Evolutionary conservation across 2,329 filamentous ascomycete species (phyloP).

Genomic region (Alternaria gansuensis): DNA sequence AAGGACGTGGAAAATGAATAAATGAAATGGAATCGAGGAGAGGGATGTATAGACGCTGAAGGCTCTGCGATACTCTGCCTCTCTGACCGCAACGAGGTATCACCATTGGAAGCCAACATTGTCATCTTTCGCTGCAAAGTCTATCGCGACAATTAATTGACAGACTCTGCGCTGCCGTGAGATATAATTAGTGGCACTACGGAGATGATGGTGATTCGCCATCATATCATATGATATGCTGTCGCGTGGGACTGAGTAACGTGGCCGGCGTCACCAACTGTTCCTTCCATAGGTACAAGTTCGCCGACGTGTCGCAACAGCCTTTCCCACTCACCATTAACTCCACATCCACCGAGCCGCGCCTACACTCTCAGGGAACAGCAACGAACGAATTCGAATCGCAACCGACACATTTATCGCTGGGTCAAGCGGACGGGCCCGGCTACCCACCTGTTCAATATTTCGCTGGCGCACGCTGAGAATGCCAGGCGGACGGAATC

Average conservation of each 20-base stretch:
- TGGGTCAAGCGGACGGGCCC: neutral
- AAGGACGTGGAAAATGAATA: neutral
- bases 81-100: neutral
- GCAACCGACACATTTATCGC: neutral
- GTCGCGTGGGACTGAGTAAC: neutral
- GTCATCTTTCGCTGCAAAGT: too few relatives aligned
- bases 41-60: neutral
- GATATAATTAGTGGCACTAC: neutral
- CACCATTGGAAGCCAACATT: neutral
- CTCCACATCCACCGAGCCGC: neutral
- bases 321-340: neutral
- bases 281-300: neutral
- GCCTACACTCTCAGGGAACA: neutral
- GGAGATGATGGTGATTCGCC: neutral
- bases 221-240: neutral
- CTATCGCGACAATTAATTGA: neutral
- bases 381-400: neutral
- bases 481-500: neutral
- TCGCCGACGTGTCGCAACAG: neutral
- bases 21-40: neutral
- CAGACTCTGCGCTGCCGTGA: neutral
- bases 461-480: neutral
- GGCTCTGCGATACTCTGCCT: too few relatives aligned
- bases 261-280: slow-evolving; percentile 2
- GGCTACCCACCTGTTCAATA: neutral